A percentile compares a stretch with the other conserved stretches of the same genome.
Evolutionary conservation across 345 rosid species (phyloP).

Genomic region (Acer saccharum): DNA sequence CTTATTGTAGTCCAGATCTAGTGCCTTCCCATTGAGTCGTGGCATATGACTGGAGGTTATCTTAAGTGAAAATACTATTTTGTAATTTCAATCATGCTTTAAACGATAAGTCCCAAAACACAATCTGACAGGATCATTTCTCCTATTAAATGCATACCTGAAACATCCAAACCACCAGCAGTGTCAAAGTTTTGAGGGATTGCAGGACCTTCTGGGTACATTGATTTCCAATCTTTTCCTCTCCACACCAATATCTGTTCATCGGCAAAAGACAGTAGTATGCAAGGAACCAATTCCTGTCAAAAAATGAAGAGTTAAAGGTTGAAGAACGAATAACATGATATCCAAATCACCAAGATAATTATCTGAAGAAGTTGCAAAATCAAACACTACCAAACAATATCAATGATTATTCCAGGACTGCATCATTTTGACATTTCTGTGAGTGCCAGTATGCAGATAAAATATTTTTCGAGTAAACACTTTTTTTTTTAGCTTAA

Average conservation of each 20-base stretch:
- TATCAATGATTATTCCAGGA: neutral
- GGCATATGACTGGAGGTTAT: neutral
- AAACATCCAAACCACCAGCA: slow-evolving; percentile 27
- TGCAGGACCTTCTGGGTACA: slow-evolving; percentile 46
- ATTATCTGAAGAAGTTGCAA: neutral
- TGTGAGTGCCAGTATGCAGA: neutral
- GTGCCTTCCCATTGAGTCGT: slow-evolving; percentile 2
- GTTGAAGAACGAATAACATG: slow-evolving; percentile 1
- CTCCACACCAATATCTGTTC: slow-evolving; percentile 95
- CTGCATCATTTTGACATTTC: neutral
- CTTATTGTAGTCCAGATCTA: slow-evolving; percentile 5
- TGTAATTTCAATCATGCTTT: neutral
- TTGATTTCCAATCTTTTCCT: slow-evolving; percentile 80
- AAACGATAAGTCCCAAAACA: neutral
- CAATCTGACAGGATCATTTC: neutral
- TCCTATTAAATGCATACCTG: slow-evolving; percentile 42
- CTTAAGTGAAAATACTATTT: neutral
- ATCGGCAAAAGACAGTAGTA: slow-evolving; percentile 84
- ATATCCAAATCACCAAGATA: neutral
- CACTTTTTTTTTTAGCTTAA: neutral
- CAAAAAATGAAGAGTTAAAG: slow-evolving; percentile 10
- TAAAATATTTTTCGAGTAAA: neutral
- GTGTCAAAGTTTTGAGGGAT: slow-evolving; percentile 31
- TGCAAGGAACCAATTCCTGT: slow-evolving; percentile 91
- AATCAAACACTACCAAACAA: slow-evolving; percentile 10